These are phyloP conservation scores for Diaporthe amygdali DNA, from an alignment of 2,329 filamentous ascomycete genomes.

Conservation along the genomic window DNA sequence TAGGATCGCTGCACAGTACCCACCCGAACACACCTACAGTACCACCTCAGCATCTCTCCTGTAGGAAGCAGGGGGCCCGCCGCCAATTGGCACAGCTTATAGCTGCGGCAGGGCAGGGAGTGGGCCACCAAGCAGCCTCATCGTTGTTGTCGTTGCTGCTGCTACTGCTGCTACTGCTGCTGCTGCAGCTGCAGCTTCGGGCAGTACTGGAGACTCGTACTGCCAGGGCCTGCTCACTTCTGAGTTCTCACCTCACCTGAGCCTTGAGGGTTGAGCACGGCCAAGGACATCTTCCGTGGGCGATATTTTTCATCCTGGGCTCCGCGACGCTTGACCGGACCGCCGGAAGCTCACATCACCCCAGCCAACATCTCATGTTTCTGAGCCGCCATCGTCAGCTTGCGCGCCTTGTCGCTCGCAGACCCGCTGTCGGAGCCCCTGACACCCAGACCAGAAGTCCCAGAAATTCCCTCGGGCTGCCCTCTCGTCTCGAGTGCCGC, in stretches of 20 bases:
- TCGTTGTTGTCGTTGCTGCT: not conserved
- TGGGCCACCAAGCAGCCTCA: not conserved
- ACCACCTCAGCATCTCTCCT: not conserved
- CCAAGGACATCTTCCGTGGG: constrained; percentile 18
- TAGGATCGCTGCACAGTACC: not conserved
- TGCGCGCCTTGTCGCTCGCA: not conserved
- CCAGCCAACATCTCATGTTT: constrained; percentile 24
- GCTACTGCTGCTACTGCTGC: too few species aligned
- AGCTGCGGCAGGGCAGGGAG: not conserved
- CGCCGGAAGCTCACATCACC: not conserved
- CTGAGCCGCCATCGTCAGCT: constrained; percentile 18
- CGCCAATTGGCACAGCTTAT: constrained; percentile 8
- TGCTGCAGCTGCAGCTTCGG: not conserved
- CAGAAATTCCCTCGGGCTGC: not conserved
- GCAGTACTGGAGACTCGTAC: not conserved
- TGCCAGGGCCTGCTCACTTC: not conserved
- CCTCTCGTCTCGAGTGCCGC: constrained; percentile 1
- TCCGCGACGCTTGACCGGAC: not conserved
- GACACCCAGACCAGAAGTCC: not conserved
- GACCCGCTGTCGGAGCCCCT: constrained; percentile 27
- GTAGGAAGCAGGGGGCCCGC: constrained; percentile 12
- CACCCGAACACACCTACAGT: not conserved
- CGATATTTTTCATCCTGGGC: not conserved
- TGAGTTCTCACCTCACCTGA: constrained; percentile 3
- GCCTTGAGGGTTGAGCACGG: not conserved